phyloP scores from a whole-genome alignment of 768 basidiomycete genomes.

The Phylloporus sp. region DNA sequence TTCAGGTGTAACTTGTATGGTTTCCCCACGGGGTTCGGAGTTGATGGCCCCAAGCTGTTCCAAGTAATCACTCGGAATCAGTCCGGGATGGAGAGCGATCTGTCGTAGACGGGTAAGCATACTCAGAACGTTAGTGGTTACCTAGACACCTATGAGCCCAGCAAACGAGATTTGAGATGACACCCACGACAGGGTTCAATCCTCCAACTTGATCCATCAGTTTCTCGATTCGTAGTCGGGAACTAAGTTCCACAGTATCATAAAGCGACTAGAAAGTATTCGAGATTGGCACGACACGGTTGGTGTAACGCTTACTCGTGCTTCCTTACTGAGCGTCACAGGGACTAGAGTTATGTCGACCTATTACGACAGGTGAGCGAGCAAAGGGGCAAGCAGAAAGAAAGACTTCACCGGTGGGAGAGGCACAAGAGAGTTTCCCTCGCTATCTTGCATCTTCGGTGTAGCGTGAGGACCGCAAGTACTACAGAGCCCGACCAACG shows the following conservation, averaged over 20 bases:
- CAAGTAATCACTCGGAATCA: slow-evolving; percentile 67
- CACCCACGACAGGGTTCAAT: slow-evolving; percentile 38
- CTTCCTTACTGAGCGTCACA: slow-evolving; percentile 58
- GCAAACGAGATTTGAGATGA: not conserved
- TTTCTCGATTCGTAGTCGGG: slow-evolving; percentile 56
- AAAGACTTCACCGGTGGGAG: slow-evolving; percentile 56
- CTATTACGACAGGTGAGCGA: slow-evolving; percentile 30
- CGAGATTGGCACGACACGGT: not conserved
- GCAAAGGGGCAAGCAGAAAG: not conserved
- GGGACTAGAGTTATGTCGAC: slow-evolving; percentile 76
- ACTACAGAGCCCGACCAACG: not conserved
- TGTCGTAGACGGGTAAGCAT: slow-evolving; percentile 87
- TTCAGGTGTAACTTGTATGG: slow-evolving; percentile 45
- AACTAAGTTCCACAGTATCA: slow-evolving; percentile 60
- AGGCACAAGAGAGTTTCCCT: slow-evolving; percentile 67
- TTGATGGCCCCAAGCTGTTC: slow-evolving; percentile 47
- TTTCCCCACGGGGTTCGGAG: slow-evolving; percentile 8
- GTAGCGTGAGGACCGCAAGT: slow-evolving; percentile 16
- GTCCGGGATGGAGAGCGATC: slow-evolving; percentile 70
- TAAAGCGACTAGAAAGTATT: slow-evolving; percentile 49
- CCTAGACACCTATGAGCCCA: slow-evolving; percentile 34
- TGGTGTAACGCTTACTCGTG: slow-evolving; percentile 45
- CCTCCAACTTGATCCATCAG: slow-evolving; percentile 41
- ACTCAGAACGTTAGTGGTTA: slow-evolving; percentile 65
- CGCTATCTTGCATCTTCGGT: slow-evolving; percentile 72